These are phyloP conservation scores for Blumeria graminis DNA, from an alignment of 2,329 filamentous ascomycete genomes.

Conservation along the genomic window DNA sequence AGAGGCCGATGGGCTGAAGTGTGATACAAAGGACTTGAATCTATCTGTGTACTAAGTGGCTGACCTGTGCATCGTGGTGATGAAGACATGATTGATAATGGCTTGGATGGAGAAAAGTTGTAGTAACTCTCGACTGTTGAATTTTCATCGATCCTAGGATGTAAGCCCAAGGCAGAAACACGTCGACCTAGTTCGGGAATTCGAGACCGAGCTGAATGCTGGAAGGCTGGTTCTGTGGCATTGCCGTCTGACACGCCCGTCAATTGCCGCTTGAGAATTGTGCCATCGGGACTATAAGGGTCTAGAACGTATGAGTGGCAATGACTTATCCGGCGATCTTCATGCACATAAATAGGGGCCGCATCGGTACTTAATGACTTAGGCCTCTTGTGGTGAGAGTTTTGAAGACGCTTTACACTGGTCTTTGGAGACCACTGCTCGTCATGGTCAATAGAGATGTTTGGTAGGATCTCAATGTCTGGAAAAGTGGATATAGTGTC, in stretches of 20 bases:
- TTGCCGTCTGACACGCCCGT: not conserved
- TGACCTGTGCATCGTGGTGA: slow-evolving; percentile 8
- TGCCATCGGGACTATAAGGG: not conserved
- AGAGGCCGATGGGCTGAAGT: slow-evolving; percentile 3
- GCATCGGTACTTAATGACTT: slow-evolving; percentile 12
- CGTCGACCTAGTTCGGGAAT: slow-evolving; percentile 4
- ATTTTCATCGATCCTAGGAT: slow-evolving; percentile 7
- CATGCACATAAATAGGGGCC: slow-evolving; percentile 4
- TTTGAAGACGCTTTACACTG: slow-evolving; percentile 8
- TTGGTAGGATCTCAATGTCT: slow-evolving; percentile 19
- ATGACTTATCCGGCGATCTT: slow-evolving; percentile 7
- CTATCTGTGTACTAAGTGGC: slow-evolving; percentile 10
- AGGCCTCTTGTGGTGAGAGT: slow-evolving; percentile 12
- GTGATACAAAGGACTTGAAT: slow-evolving; percentile 4
- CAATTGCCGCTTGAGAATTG: not conserved
- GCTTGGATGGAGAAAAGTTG: slow-evolving; percentile 2
- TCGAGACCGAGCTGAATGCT: slow-evolving; percentile 1
- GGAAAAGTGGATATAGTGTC: slow-evolving; percentile 17
- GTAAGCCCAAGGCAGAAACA: slow-evolving; percentile 6
- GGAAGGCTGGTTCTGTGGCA: not conserved
- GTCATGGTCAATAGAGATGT: slow-evolving; percentile 13
- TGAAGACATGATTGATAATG: slow-evolving; percentile 9
- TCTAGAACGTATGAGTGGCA: not conserved
- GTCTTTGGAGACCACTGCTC: slow-evolving; percentile 13
- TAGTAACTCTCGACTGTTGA: slow-evolving; percentile 8